phyloP scores from a whole-genome alignment of 1,284 basidiomycete species.

The Melanopsichium pennsylvanicum region DNA sequence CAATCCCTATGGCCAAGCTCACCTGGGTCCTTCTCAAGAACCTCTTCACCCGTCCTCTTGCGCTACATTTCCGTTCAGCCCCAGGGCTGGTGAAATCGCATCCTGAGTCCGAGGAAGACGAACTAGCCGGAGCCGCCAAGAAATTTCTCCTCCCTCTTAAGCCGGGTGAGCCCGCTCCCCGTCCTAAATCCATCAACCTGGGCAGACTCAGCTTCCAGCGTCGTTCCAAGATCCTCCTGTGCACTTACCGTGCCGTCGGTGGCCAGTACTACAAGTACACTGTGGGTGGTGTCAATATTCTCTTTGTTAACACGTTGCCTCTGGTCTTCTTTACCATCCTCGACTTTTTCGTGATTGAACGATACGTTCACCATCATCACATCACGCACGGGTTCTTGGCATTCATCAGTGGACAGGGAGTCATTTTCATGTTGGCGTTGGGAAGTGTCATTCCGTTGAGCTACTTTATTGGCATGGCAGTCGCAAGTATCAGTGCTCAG shows the following conservation, averaged over 20 bases:
- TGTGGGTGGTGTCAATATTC: constrained; percentile 95
- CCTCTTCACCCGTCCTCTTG: constrained; percentile 80
- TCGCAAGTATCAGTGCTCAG: constrained; percentile 96
- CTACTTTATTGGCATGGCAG: constrained; percentile 99
- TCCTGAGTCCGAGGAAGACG: constrained; percentile 58
- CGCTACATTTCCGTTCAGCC: constrained; percentile 83
- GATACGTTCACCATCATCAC: constrained; percentile 75
- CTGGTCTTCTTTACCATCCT: constrained; percentile 95
- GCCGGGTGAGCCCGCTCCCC: constrained; percentile 67
- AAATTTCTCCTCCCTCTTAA: constrained; percentile 60
- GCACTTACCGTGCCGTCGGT: constrained; percentile 91
- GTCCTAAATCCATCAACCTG: constrained; percentile 65
- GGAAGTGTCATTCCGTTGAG: constrained; percentile 94
- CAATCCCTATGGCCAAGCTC: constrained; percentile 97
- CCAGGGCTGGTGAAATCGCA: constrained; percentile 44
- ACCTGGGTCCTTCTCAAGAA: constrained; percentile 91
- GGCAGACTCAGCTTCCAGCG: constrained; percentile 68
- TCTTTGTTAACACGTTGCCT: constrained; percentile 94
- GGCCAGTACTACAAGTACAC: constrained; percentile 99
- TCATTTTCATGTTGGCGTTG: constrained; percentile 86
- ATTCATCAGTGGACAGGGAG: constrained; percentile 76
- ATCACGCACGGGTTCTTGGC: constrained; percentile 71
- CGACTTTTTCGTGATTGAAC: constrained; percentile 85
- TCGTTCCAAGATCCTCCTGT: constrained; percentile 81
- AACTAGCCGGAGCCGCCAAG: constrained; percentile 40